Conservation (phyloP, 2,329 filamentous ascomycete genomes). For the Fusarium xyrophilum region DNA sequence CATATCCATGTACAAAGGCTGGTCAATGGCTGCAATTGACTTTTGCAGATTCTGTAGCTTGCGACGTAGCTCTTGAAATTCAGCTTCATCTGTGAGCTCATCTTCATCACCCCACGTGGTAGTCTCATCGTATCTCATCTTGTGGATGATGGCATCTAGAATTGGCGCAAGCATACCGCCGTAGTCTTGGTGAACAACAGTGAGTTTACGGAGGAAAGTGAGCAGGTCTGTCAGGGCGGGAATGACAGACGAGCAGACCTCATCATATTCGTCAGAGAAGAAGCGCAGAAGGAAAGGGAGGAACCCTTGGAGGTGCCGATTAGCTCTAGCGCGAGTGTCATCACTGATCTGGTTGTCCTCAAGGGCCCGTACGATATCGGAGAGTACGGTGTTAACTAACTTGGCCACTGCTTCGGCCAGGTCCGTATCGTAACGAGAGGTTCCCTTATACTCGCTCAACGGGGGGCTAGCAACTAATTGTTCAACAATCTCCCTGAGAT, state of each 20-base stretch:
- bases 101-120: conserved; percentile 92
- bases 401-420: conserved; percentile 94
- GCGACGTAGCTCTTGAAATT: conserved; percentile 94
- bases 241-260: conserved; percentile 95
- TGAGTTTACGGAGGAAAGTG: conserved; percentile 84
- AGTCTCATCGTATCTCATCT: conserved; percentile 98
- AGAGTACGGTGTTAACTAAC: conserved; percentile 87
- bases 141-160: conserved; percentile 87
- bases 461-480: conserved; percentile 86
- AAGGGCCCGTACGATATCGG: conserved; percentile 85
- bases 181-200: conserved; percentile 75
- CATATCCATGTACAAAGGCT: conserved; percentile 85
- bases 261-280: conserved; percentile 97
- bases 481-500: conserved; percentile 81
- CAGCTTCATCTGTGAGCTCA: conserved; percentile 94
- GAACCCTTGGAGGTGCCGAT: conserved; percentile 82
- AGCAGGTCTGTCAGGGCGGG: conserved; percentile 91
- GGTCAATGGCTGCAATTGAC: conserved; percentile 87
- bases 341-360: conserved; percentile 70
- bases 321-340: conserved; percentile 74
- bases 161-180: conserved; percentile 85
- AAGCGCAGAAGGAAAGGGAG: conserved; percentile 88
- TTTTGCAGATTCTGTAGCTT: conserved; percentile 90
- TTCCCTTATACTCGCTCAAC: conserved; percentile 78
- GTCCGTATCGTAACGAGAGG: conserved; percentile 91